Evolutionary conservation across 177 flowering plant genomes (phyloP).

Genomic region (Vitis hybrid): DNA sequence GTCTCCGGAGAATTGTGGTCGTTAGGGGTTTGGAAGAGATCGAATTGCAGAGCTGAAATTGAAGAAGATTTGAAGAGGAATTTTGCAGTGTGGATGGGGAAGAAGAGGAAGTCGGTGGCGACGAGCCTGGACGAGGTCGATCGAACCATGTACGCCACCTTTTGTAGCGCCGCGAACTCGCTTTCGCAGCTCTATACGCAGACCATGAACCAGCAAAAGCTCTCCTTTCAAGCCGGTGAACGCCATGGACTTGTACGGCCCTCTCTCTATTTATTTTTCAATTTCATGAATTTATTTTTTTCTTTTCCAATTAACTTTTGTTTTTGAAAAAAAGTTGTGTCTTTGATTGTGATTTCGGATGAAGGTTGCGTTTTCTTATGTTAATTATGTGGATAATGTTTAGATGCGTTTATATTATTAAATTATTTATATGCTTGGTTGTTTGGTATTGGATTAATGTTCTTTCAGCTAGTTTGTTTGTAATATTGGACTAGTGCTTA

Average conservation of each 20-base stretch:
- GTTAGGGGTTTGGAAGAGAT: too few species aligned
- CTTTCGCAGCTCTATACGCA: constrained; percentile 84
- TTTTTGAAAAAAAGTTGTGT: background rate
- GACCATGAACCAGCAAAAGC: constrained; percentile 73
- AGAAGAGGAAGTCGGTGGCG: constrained; percentile 81
- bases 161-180: constrained; percentile 78
- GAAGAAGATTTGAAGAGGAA: too few species aligned
- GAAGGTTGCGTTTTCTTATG: too few species aligned
- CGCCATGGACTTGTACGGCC: constrained; percentile 58
- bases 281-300: background rate
- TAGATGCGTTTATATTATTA: too few species aligned
- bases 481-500: too few species aligned
- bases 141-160: constrained; percentile 71
- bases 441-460: too few species aligned
- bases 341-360: too few species aligned
- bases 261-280: background rate
- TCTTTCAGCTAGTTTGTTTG: too few species aligned
- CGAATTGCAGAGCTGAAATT: too few species aligned
- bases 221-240: constrained; percentile 81
- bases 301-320: background rate
- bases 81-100: constrained; percentile 43
- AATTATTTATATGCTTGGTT: too few species aligned
- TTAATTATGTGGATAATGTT: too few species aligned
- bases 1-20: too few species aligned
- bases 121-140: constrained; percentile 79